A percentile compares a stretch with the other conserved stretches of the same genome.
phyloP scores from a whole-genome alignment of 108 stramenopile species.

The Cyclostephanos invisitatus region DNA sequence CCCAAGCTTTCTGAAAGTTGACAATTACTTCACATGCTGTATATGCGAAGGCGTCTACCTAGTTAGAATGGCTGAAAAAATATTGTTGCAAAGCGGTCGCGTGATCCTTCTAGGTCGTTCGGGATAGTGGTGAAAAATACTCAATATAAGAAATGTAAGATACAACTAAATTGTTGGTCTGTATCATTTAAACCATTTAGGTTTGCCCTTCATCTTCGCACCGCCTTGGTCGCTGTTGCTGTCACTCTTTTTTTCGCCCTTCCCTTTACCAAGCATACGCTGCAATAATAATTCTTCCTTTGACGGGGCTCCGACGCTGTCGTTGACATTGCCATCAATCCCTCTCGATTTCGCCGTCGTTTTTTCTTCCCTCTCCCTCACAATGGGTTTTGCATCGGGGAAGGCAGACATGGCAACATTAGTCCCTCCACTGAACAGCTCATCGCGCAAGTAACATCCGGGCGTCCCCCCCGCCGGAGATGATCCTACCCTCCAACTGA shows the following conservation, averaged over 20 bases:
- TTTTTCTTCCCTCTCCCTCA: slow-evolving; percentile 16
- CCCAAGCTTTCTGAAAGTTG: too few relatives aligned
- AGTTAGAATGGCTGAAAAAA: background rate
- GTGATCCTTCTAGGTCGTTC: background rate
- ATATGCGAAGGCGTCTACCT: too few relatives aligned
- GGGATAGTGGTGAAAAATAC: background rate
- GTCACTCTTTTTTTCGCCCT: slow-evolving; percentile 11
- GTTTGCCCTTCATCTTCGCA: slow-evolving; percentile 42
- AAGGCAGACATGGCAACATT: slow-evolving; percentile 19
- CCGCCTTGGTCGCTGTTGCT: slow-evolving; percentile 19
- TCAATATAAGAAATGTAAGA: background rate
- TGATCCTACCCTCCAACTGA: slow-evolving; percentile 60
- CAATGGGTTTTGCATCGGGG: slow-evolving; percentile 43
- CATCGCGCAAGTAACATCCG: slow-evolving; percentile 31
- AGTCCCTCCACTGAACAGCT: slow-evolving; percentile 34
- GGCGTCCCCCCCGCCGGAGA: slow-evolving; percentile 1
- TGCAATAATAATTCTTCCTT: slow-evolving; percentile 52
- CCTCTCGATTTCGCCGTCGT: background rate
- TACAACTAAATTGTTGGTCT: background rate
- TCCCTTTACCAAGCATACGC: slow-evolving; percentile 49
- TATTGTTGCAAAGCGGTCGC: background rate
- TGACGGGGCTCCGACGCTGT: slow-evolving; percentile 16
- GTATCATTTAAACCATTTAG: slow-evolving; percentile 46
- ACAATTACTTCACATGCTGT: too few relatives aligned
- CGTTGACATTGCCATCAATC: slow-evolving; percentile 9